Percentiles rank a stretch among this genome's conserved stretches.
phyloP scores from a whole-genome alignment of 1,139 yeast species.

The Candida sanyaensis region DNA sequence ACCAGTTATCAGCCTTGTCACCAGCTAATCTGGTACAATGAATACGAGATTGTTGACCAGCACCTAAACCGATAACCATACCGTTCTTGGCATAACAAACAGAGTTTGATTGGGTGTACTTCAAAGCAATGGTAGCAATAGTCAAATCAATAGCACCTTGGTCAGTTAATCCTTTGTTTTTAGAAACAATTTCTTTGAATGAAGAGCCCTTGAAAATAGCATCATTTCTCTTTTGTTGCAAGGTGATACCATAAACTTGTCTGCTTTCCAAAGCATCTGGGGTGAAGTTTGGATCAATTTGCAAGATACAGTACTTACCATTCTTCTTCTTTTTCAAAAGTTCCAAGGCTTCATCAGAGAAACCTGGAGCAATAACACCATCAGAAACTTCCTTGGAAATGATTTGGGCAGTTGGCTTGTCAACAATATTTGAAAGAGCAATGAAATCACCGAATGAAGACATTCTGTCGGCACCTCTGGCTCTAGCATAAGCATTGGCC shows the following conservation, averaged over 20 bases:
- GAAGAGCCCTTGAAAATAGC: conserved; percentile 87
- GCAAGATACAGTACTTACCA: conserved; percentile 95
- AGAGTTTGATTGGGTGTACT: conserved; percentile 97
- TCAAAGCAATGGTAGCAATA: conserved; percentile 95
- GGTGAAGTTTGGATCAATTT: conserved; percentile 90
- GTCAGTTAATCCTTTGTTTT: conserved; percentile 82
- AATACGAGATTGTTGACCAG: conserved; percentile 98
- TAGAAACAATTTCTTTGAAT: conserved; percentile 88
- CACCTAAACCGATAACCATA: conserved; percentile 98
- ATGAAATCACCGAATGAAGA: conserved; percentile 98
- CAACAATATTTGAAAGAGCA: conserved; percentile 95
- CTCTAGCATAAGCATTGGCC: conserved; percentile 98
- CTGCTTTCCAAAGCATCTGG: conserved; percentile 86
- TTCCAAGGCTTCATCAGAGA: conserved; percentile 86
- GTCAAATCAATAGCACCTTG: conserved; percentile 92
- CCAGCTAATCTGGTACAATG: conserved; percentile 99
- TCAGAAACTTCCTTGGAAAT: conserved; percentile 97
- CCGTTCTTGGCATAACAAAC: conserved; percentile 98
- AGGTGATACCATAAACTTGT: conserved; percentile 92
- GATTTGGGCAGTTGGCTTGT: conserved; percentile 93
- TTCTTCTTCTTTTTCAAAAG: conserved; percentile 89
- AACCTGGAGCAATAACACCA: conserved; percentile 99
- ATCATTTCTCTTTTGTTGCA: conserved; percentile 97
- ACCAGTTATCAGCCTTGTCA: conserved; percentile 99
- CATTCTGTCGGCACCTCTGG: conserved; percentile 99